A percentile compares a stretch with the other conserved stretches of the same genome.
Conservation (phyloP, 2,329 filamentous ascomycete genomes). For the Esteya vermicola region DNA sequence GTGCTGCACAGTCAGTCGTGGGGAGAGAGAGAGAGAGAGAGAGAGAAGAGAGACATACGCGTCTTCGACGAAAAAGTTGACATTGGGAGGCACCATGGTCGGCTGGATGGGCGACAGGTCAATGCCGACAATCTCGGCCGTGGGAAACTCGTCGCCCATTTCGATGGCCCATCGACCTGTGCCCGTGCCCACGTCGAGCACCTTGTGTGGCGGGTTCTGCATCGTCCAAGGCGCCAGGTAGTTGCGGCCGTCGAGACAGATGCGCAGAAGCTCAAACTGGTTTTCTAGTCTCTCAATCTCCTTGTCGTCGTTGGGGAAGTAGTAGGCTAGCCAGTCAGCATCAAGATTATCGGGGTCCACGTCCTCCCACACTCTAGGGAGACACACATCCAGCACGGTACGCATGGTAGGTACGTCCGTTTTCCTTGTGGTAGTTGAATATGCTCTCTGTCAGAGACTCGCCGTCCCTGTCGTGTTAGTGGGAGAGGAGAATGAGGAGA, state of each 20-base stretch:
- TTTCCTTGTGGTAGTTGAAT: conserved; percentile 14
- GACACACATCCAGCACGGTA: conserved; percentile 17
- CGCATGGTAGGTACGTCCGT: conserved; percentile 19
- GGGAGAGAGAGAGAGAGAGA: background rate
- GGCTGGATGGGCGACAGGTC: conserved; percentile 58
- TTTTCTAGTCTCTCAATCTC: conserved; percentile 18
- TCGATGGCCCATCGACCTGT: conserved; percentile 54
- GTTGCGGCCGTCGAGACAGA: conserved; percentile 16
- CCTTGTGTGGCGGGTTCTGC: conserved; percentile 14
- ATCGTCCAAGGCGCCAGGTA: conserved; percentile 17
- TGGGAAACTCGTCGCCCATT: conserved; percentile 48
- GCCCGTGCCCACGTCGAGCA: conserved; percentile 30
- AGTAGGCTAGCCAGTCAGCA: too few species aligned
- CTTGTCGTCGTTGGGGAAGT: conserved; percentile 18
- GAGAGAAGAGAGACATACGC: conserved; percentile 18
- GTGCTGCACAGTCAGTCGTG: conserved; percentile 15
- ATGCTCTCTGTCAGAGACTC: conserved; percentile 18
- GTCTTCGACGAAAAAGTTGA: conserved; percentile 62
- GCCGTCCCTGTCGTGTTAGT: conserved; percentile 10
- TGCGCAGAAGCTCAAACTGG: conserved; percentile 18
- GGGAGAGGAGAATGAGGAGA: too few species aligned
- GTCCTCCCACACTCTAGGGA: too few species aligned
- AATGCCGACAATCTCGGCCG: conserved; percentile 44
- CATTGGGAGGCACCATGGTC: conserved; percentile 52
- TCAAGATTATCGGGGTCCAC: too few species aligned